A percentile compares a stretch with the other conserved stretches of the same genome.
Evolutionary conservation across 225 moss, liverwort and hornwort species (phyloP).

Genomic region (Pleurozium schreberi): DNA sequence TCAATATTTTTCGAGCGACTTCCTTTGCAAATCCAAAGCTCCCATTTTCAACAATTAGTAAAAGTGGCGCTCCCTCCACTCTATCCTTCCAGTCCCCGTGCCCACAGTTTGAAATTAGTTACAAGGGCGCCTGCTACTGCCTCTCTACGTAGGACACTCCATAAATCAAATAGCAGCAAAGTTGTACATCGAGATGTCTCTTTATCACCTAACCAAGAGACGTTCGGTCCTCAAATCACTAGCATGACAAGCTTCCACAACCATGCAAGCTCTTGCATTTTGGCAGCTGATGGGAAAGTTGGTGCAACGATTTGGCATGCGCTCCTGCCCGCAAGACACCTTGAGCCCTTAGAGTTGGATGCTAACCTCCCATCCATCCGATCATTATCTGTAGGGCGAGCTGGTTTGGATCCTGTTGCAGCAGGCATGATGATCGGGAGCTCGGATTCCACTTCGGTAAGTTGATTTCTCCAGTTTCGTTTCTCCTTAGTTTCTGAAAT

Average conservation of each 20-base stretch:
- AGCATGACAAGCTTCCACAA: constrained; percentile 56
- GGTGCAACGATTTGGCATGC: constrained; percentile 92
- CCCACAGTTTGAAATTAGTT: constrained; percentile 47
- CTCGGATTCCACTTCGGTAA: constrained; percentile 26
- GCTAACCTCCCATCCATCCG: constrained; percentile 27
- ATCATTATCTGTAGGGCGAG: constrained; percentile 10
- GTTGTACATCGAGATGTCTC: constrained; percentile 5
- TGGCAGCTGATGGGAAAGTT: constrained; percentile 65
- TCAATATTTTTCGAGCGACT: background rate
- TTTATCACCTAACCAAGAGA: constrained; percentile 17
- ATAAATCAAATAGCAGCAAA: background rate
- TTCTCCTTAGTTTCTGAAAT: background rate
- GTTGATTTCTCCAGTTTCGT: background rate
- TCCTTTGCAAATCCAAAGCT: background rate
- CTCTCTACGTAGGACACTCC: constrained; percentile 46
- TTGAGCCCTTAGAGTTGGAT: constrained; percentile 54
- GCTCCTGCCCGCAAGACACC: constrained; percentile 69
- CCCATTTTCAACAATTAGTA: constrained; percentile 3
- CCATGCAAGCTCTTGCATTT: constrained; percentile 73
- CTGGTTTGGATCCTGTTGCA: constrained; percentile 27
- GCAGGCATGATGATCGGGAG: constrained; percentile 33
- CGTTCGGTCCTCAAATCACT: constrained; percentile 15
- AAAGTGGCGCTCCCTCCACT: constrained; percentile 84
- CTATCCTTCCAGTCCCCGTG: constrained; percentile 54
- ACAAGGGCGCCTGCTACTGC: constrained; percentile 57